These are phyloP conservation scores for Coemansia sp. DNA, from an alignment of 192 early-diverging fungal genomes.

Conservation along the genomic window DNA sequence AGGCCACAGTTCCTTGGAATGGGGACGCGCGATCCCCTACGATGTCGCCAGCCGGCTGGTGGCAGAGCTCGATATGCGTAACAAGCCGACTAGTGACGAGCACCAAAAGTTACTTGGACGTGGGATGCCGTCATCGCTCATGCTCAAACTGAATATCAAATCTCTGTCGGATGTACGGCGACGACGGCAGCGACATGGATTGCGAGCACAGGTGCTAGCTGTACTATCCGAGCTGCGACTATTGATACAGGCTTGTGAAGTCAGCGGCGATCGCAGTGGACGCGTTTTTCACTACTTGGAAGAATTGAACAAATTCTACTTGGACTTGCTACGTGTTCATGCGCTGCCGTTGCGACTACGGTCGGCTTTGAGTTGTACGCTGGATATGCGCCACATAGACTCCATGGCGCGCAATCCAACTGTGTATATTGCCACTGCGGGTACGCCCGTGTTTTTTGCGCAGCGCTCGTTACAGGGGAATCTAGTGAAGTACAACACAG, in stretches of 20 bases:
- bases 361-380: constrained; percentile 17
- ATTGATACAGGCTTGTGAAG: constrained; percentile 14
- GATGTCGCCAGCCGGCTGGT: constrained; percentile 16
- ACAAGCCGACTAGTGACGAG: not conserved
- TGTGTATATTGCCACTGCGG: not conserved
- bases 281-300: constrained; percentile 34
- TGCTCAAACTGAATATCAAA: constrained; percentile 30
- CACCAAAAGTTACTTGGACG: not conserved
- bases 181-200: constrained; percentile 42
- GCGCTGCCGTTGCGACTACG: constrained; percentile 20
- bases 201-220: constrained; percentile 31
- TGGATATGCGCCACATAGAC: constrained; percentile 6
- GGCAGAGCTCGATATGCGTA: constrained; percentile 1
- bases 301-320: constrained; percentile 29
- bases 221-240: constrained; percentile 25
- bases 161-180: constrained; percentile 24
- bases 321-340: constrained; percentile 1
- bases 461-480: not conserved
- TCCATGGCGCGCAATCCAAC: not conserved
- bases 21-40: constrained; percentile 32
- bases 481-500: not conserved
- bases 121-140: constrained; percentile 51
- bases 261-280: constrained; percentile 15
- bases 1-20: not conserved
- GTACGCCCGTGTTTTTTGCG: not conserved